Conservation (phyloP, 2,329 filamentous ascomycete genomes). For the Fusarium cicatricum region DNA sequence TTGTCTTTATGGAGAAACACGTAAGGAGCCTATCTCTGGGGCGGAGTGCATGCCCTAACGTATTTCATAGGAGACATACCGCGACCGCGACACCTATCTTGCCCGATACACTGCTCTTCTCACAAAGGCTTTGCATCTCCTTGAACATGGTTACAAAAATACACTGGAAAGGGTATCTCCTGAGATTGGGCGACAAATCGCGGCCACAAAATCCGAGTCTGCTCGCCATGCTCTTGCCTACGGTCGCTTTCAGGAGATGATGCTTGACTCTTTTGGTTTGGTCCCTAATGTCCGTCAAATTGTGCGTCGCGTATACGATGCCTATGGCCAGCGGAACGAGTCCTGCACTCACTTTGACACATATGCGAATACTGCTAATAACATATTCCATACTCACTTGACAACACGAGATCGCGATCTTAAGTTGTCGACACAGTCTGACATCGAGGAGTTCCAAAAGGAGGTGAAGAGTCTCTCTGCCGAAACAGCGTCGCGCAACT, state of each 20-base stretch:
- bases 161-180: constrained; percentile 61
- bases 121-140: constrained; percentile 68
- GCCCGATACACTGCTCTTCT: constrained; percentile 87
- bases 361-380: constrained; percentile 62
- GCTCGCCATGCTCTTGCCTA: constrained; percentile 67
- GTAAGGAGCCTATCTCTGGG: constrained; percentile 55
- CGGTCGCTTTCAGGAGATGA: constrained; percentile 66
- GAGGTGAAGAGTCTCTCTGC: constrained; percentile 59
- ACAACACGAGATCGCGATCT: constrained; percentile 62
- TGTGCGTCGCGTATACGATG: constrained; percentile 60
- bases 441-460: constrained; percentile 62
- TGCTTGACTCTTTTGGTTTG: constrained; percentile 63
- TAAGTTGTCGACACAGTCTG: constrained; percentile 60
- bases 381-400: constrained; percentile 63
- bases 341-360: constrained; percentile 57
- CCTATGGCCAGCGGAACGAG: constrained; percentile 56
- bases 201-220: constrained; percentile 64
- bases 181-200: constrained; percentile 64
- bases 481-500: constrained; percentile 65
- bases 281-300: constrained; percentile 65
- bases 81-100: constrained; percentile 86
- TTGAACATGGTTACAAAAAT: constrained; percentile 65
- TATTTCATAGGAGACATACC: constrained; percentile 73
- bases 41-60: not conserved
- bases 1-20: constrained; percentile 91